Evolutionary conservation across 495 filamentous ascomycete species (phyloP).

Genomic region (Staphylotrichum longicolle): DNA sequence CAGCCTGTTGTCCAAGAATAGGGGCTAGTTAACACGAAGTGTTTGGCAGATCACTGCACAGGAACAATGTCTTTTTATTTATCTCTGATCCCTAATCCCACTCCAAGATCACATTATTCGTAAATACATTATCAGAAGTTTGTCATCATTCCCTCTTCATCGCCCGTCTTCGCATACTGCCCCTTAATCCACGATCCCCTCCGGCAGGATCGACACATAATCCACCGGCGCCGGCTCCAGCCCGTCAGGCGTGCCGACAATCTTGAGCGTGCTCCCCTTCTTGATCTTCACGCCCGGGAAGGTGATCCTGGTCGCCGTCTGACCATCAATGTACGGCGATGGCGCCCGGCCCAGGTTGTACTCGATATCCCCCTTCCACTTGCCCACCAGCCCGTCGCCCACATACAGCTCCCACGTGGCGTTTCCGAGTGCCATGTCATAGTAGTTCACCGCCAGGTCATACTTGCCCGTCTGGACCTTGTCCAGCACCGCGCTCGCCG

Average conservation of each 20-base stretch:
- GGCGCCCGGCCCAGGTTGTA: slow-evolving; percentile 55
- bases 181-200: slow-evolving; percentile 56
- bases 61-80: too few relatives aligned
- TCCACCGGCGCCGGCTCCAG: slow-evolving; percentile 63
- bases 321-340: slow-evolving; percentile 58
- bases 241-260: slow-evolving; percentile 59
- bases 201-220: slow-evolving; percentile 61
- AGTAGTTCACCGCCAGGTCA: slow-evolving; percentile 65
- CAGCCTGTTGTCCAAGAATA: too few relatives aligned
- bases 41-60: too few relatives aligned
- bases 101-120: too few relatives aligned
- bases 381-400: slow-evolving; percentile 50
- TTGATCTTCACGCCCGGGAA: slow-evolving; percentile 51
- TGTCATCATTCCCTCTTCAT: too few relatives aligned
- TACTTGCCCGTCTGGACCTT: slow-evolving; percentile 53
- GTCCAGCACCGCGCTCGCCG: slow-evolving; percentile 46
- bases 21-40: too few relatives aligned
- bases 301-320: slow-evolving; percentile 61
- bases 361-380: slow-evolving; percentile 59
- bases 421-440: slow-evolving; percentile 56
- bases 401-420: slow-evolving; percentile 47
- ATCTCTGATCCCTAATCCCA: too few relatives aligned
- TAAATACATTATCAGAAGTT: too few relatives aligned
- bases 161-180: too few relatives aligned
- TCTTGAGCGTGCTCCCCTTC: slow-evolving; percentile 57